A percentile compares a stretch with the other conserved stretches of the same genome.
Evolutionary conservation across 2,329 filamentous ascomycete species (phyloP).

Genomic region (Leptosphaerulina australis): DNA sequence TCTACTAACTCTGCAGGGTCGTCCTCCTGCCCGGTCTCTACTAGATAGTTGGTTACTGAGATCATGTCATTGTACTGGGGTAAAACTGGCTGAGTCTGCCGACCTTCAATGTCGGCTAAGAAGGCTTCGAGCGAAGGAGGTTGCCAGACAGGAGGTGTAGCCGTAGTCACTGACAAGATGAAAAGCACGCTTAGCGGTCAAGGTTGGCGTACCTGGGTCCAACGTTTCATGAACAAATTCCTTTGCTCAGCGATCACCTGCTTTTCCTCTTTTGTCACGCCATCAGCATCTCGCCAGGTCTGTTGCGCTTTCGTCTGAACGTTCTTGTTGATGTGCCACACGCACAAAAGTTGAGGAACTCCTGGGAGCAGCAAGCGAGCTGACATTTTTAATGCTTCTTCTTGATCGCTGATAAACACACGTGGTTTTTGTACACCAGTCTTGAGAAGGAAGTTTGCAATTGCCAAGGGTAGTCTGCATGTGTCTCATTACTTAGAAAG

Average conservation of each 20-base stretch:
- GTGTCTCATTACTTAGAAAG: conserved; percentile 19
- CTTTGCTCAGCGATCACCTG: conserved; percentile 15
- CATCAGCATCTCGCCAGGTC: conserved; percentile 15
- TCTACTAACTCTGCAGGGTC: no score
- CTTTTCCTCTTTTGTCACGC: conserved; percentile 15
- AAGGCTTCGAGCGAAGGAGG: no score
- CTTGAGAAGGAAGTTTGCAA: conserved; percentile 21
- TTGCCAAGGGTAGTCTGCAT: conserved; percentile 21
- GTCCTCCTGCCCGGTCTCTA: no score
- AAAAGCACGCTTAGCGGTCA: no score
- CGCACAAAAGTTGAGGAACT: conserved; percentile 20
- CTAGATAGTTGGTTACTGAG: conserved; percentile 5
- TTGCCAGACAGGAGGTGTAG: no score
- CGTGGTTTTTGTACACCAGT: conserved; percentile 17
- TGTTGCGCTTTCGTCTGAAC: conserved; percentile 20
- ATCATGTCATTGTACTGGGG: conserved; percentile 20
- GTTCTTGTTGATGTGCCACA: conserved; percentile 24
- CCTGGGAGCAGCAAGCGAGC: conserved; percentile 11
- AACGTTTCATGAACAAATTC: conserved; percentile 19
- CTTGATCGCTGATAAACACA: conserved; percentile 21
- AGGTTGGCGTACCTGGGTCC: conserved; percentile 16
- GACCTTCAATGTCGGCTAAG: conserved; percentile 7
- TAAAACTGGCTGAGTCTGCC: conserved; percentile 13
- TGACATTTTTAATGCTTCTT: conserved; percentile 21
- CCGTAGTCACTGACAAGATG: no score